phyloP scores from a whole-genome alignment of 768 basidiomycete genomes.

The Kwoniella newhampshirensis region DNA sequence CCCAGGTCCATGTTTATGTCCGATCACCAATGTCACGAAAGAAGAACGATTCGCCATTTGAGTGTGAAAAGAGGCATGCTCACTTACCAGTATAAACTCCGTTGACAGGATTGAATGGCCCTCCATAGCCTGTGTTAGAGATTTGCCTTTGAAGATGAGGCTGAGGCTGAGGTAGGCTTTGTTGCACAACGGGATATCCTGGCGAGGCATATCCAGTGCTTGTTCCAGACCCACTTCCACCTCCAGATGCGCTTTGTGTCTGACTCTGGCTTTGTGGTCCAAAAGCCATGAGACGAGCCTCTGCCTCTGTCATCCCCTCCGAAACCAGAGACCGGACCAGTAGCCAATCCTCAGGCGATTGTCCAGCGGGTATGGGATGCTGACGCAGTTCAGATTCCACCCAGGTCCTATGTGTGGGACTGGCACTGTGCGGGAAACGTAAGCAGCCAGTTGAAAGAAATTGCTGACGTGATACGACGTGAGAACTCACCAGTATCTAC shows the following conservation, averaged over 20 bases:
- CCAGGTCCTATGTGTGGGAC: slow-evolving; percentile 21
- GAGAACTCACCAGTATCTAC: slow-evolving; percentile 20
- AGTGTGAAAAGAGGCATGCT: too few relatives aligned
- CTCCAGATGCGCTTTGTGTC: not conserved
- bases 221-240: too few relatives aligned
- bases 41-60: too few relatives aligned
- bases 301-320: slow-evolving; percentile 23
- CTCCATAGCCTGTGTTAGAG: not conserved
- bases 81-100: too few relatives aligned
- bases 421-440: slow-evolving; percentile 1
- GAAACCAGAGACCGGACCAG: slow-evolving; percentile 25
- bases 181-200: not conserved
- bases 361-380: slow-evolving; percentile 15
- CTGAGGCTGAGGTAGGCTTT: not conserved
- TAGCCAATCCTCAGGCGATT: slow-evolving; percentile 31
- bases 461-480: not conserved
- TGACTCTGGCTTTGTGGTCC: not conserved
- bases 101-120: too few relatives aligned
- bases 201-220: too few relatives aligned
- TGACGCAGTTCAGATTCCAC: slow-evolving; percentile 8
- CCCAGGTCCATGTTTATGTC: too few relatives aligned
- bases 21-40: too few relatives aligned
- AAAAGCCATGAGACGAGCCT: slow-evolving; percentile 21
- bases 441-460: not conserved
- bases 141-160: not conserved